Conservation (phyloP, 768 basidiomycete genomes). For the Panaeolus cyanescens region DNA sequence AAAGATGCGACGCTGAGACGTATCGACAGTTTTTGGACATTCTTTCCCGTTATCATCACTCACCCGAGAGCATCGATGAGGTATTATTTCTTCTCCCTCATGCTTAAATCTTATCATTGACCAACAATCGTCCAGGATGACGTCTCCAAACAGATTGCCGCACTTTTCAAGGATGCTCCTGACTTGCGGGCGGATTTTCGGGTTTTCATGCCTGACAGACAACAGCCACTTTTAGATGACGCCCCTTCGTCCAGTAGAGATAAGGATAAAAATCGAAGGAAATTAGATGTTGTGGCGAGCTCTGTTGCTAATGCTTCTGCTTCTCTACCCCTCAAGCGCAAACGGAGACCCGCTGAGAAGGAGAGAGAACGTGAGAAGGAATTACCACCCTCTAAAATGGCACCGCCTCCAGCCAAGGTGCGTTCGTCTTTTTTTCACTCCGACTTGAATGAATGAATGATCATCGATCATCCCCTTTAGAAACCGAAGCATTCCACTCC, state of each 20-base stretch:
- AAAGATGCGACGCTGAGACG: constrained; percentile 87
- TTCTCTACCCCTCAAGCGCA: constrained; percentile 66
- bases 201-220: constrained; percentile 71
- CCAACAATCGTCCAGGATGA: constrained; percentile 47
- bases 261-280: constrained; percentile 48
- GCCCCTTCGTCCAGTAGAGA: constrained; percentile 34
- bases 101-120: constrained; percentile 11
- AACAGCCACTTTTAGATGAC: constrained; percentile 52
- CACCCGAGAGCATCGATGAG: constrained; percentile 63
- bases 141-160: constrained; percentile 67
- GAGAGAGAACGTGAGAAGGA: constrained; percentile 44
- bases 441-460: constrained; percentile 14
- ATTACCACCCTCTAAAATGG: constrained; percentile 26
- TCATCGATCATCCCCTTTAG: constrained; percentile 18
- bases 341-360: constrained; percentile 59
- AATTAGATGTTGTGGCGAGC: constrained; percentile 41
- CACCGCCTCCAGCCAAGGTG: constrained; percentile 39
- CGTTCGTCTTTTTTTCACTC: constrained; percentile 18
- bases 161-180: constrained; percentile 73
- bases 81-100: constrained; percentile 26
- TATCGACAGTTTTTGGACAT: constrained; percentile 81
- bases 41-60: constrained; percentile 62
- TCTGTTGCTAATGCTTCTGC: constrained; percentile 28
- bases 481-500: constrained; percentile 39
- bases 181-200: constrained; percentile 75